Percentiles rank a stretch among this genome's conserved stretches.
Conservation (phyloP, 257 asterid genomes). For the Petunia axillaris region DNA sequence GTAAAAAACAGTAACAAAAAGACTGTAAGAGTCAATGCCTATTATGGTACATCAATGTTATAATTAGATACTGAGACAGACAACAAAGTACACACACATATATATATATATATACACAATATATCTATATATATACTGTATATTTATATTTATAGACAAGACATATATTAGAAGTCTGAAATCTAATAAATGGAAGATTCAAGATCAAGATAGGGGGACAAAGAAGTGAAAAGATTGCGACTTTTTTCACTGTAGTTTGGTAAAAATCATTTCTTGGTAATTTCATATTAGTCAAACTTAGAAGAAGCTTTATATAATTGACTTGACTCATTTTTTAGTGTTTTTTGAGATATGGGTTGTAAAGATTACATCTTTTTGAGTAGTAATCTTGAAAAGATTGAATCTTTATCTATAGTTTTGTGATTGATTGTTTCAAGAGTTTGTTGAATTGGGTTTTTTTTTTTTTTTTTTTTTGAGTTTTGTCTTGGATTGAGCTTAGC, state of each 20-base stretch:
- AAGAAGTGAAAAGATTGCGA: constrained; percentile 27
- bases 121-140: not conserved
- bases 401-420: not conserved
- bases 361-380: constrained; percentile 26
- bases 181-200: constrained; percentile 42
- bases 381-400: constrained; percentile 37
- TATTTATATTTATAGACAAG: constrained; percentile 17
- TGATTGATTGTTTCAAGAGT: not conserved
- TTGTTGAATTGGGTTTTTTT: constrained; percentile 31
- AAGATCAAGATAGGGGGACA: constrained; percentile 41
- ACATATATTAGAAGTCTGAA: constrained; percentile 16
- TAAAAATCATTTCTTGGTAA: constrained; percentile 36
- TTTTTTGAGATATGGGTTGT: constrained; percentile 5
- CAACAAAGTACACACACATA: not conserved
- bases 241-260: constrained; percentile 23
- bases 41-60: constrained; percentile 14
- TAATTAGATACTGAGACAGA: not conserved
- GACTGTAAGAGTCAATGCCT: constrained; percentile 19
- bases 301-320: constrained; percentile 9
- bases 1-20: not conserved
- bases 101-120: too few relatives aligned
- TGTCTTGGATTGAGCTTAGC: not conserved
- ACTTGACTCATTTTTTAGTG: not conserved
- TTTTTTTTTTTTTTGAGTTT: not conserved
- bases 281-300: constrained; percentile 28